Percentiles rank a stretch among this genome's conserved stretches.
phyloP scores from a whole-genome alignment of 148 eudicot species.

The Fallopia convolvulus region DNA sequence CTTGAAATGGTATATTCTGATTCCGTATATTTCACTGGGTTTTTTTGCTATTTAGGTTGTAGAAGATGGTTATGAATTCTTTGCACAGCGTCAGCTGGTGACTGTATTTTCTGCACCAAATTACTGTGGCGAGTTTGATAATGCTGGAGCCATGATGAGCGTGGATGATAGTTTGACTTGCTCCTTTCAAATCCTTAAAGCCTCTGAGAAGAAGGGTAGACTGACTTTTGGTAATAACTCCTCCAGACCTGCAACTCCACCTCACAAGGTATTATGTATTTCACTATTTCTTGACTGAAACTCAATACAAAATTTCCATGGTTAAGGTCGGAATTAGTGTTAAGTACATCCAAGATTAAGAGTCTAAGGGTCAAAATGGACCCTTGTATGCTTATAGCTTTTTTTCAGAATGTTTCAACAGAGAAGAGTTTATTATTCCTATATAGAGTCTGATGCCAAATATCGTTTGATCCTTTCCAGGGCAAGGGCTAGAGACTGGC shows the following conservation, averaged over 20 bases:
- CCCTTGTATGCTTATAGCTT: background rate
- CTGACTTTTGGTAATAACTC: conserved; percentile 43
- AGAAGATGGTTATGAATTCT: conserved; percentile 76
- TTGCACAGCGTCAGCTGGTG: conserved; percentile 65
- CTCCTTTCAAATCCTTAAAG: conserved; percentile 66
- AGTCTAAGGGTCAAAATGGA: background rate
- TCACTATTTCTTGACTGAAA: background rate
- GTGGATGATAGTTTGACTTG: conserved; percentile 74
- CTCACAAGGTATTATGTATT: conserved; percentile 42
- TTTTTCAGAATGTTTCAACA: background rate
- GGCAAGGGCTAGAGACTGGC: background rate
- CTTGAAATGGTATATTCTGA: background rate
- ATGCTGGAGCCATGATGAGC: conserved; percentile 83
- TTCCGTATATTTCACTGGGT: background rate
- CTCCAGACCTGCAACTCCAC: conserved; percentile 68
- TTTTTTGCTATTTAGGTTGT: conserved; percentile 41
- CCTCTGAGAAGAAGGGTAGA: conserved; percentile 64
- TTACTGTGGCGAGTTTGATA: conserved; percentile 79
- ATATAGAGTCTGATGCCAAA: background rate
- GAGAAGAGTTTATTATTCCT: background rate
- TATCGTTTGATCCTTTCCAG: background rate
- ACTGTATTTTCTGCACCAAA: conserved; percentile 75
- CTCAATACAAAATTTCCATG: background rate
- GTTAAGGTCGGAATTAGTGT: background rate
- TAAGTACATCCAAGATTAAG: background rate